These are phyloP conservation scores for Penicillium odoratum DNA, from an alignment of 495 filamentous ascomycete species.

Conservation along the genomic window DNA sequence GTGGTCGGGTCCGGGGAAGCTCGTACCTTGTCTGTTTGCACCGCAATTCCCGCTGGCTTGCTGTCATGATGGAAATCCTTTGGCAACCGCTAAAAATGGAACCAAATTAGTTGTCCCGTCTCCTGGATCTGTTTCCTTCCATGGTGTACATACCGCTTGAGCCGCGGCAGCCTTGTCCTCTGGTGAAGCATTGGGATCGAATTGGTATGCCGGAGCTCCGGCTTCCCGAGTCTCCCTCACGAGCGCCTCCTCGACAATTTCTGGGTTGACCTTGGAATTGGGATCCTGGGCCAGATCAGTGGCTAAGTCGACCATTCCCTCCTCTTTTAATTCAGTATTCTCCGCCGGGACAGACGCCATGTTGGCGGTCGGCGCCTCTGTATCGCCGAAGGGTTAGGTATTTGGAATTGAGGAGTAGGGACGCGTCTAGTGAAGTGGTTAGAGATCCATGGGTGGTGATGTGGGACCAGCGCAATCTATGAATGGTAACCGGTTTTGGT, in stretches of 20 bases:
- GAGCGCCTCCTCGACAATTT: conserved; percentile 67
- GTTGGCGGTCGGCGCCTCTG: conserved; percentile 20
- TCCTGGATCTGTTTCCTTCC: background rate
- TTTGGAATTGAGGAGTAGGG: conserved; percentile 7
- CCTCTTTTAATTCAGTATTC: conserved; percentile 68
- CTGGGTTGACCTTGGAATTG: conserved; percentile 63
- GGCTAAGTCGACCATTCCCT: conserved; percentile 68
- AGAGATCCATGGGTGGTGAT: conserved; percentile 9
- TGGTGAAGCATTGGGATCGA: conserved; percentile 80
- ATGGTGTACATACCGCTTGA: conserved; percentile 61
- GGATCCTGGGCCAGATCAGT: conserved; percentile 62
- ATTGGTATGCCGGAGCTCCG: conserved; percentile 77
- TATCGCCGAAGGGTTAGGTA: conserved; percentile 13
- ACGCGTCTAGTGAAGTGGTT: background rate
- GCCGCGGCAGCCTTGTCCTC: conserved; percentile 82
- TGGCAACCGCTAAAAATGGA: conserved; percentile 50
- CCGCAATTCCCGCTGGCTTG: conserved; percentile 64
- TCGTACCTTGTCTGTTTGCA: conserved; percentile 71
- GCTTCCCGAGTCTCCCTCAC: conserved; percentile 73
- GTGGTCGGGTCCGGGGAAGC: background rate
- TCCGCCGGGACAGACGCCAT: conserved; percentile 42
- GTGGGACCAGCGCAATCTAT: conserved; percentile 9
- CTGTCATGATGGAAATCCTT: conserved; percentile 64
- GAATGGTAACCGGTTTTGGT: background rate
- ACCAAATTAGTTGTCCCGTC: conserved; percentile 13